Evolutionary conservation across 106 monocot genomes (phyloP).

Genomic region (Chionographis japonica): DNA sequence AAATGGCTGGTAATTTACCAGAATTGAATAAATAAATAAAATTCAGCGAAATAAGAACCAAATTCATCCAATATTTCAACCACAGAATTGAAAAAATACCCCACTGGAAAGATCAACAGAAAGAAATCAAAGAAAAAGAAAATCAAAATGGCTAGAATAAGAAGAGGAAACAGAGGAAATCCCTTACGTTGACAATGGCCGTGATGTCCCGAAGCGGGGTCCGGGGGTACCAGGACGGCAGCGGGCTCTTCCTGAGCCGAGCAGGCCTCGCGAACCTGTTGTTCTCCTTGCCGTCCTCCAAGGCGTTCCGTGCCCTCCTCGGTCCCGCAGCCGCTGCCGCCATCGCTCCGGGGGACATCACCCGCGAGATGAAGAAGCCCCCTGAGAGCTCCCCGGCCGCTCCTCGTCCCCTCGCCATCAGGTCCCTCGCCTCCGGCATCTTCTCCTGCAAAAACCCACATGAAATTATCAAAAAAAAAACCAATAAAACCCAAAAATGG

Average conservation of each 20-base stretch:
- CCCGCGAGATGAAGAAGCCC: slow-evolving; percentile 10
- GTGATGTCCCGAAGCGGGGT: slow-evolving; percentile 50
- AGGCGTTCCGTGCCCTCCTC: not conserved
- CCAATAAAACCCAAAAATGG: too few relatives aligned
- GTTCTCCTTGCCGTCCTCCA: slow-evolving; percentile 20
- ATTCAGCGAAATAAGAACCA: too few relatives aligned
- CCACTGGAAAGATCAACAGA: too few relatives aligned
- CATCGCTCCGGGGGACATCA: not conserved
- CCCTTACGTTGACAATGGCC: slow-evolving; percentile 31
- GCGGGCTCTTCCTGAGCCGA: slow-evolving; percentile 26
- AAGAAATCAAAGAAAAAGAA: too few relatives aligned
- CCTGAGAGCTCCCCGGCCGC: not conserved
- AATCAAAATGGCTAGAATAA: too few relatives aligned
- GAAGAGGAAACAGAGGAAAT: not conserved
- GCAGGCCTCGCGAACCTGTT: not conserved
- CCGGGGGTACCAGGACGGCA: slow-evolving; percentile 49
- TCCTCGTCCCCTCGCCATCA: not conserved
- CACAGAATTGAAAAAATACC: too few relatives aligned
- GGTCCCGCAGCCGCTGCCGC: not conserved
- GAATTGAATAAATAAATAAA: too few relatives aligned
- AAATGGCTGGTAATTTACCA: too few relatives aligned
- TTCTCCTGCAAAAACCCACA: too few relatives aligned
- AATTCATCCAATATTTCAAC: too few relatives aligned
- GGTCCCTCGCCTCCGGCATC: not conserved
- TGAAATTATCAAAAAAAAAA: too few relatives aligned